A percentile compares a stretch with the other conserved stretches of the same genome.
phyloP scores from a whole-genome alignment of 169 alveolate species.

The Pseudocohnilembus persalinus region DNA sequence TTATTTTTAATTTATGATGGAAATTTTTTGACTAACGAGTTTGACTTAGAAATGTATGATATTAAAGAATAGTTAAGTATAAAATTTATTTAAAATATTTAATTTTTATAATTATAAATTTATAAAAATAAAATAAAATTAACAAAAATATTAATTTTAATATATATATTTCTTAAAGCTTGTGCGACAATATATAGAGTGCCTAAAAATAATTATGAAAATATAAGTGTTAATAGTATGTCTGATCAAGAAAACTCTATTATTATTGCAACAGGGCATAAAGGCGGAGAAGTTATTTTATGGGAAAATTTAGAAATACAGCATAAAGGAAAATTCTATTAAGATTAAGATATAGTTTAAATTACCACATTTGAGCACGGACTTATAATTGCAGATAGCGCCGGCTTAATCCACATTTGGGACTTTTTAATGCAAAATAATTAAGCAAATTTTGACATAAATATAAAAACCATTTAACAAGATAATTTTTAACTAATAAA shows the following conservation, averaged over 20 bases:
- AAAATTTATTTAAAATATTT: too few relatives aligned
- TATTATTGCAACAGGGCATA: not conserved
- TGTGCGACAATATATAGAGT: not conserved
- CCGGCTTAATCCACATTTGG: constrained; percentile 53
- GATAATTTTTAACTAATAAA: not conserved
- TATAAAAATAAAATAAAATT: too few relatives aligned
- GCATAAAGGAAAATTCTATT: not conserved
- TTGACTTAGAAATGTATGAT: constrained; percentile 21
- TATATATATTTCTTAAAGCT: too few relatives aligned
- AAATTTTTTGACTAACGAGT: constrained; percentile 38
- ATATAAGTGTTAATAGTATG: too few relatives aligned
- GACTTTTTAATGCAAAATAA: constrained; percentile 45
- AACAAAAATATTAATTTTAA: too few relatives aligned
- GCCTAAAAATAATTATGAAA: too few relatives aligned
- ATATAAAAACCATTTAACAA: too few relatives aligned
- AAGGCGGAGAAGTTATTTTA: constrained; percentile 28
- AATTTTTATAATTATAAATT: too few relatives aligned
- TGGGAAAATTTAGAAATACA: constrained; percentile 54
- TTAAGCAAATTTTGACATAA: constrained; percentile 43
- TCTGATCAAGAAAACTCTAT: not conserved
- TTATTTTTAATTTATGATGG: constrained; percentile 42
- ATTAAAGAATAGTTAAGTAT: constrained; percentile 27
- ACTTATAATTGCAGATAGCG: constrained; percentile 20
- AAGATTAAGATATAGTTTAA: constrained; percentile 14
- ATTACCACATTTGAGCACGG: constrained; percentile 18